A percentile compares a stretch with the other conserved stretches of the same genome.
Evolutionary conservation across 352 stramenopile species (phyloP).

Genomic region (Phytopythium cucurbitacearum): DNA sequence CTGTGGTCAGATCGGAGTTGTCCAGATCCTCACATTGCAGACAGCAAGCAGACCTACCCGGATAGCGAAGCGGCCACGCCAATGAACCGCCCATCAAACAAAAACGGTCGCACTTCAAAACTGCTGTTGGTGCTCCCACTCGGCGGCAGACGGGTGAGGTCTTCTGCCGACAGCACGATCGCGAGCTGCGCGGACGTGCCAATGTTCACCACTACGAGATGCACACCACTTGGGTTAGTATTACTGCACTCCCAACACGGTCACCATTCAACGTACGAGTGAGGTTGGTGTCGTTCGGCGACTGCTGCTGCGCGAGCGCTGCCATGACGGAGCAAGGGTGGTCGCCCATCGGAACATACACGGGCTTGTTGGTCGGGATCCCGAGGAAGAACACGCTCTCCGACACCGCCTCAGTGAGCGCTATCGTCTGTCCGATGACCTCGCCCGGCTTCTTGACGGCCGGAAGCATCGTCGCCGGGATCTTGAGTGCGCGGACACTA

Average conservation of each 20-base stretch:
- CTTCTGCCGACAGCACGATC: constrained; percentile 43
- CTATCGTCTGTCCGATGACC: constrained; percentile 29
- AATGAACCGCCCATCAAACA: constrained; percentile 48
- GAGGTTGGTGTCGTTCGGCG: constrained; percentile 24
- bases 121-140: constrained; percentile 12
- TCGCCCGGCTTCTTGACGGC: constrained; percentile 44
- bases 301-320: constrained; percentile 28
- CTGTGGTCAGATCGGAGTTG: too few relatives aligned
- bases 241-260: background rate
- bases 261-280: constrained; percentile 28
- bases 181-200: constrained; percentile 78
- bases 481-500: constrained; percentile 46
- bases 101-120: constrained; percentile 76
- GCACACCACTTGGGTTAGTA: background rate
- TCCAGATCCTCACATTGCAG: background rate
- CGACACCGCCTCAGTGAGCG: background rate
- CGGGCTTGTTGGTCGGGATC: constrained; percentile 24
- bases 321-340: constrained; percentile 73
- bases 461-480: constrained; percentile 61
- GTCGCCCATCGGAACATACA: constrained; percentile 74
- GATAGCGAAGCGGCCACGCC: constrained; percentile 73
- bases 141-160: constrained; percentile 19
- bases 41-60: constrained; percentile 29
- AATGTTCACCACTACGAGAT: constrained; percentile 66
- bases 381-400: constrained; percentile 17